A percentile compares a stretch with the other conserved stretches of the same genome.
Conservation (phyloP, 139 green algal genomes). For the Dunaliella primolecta region DNA sequence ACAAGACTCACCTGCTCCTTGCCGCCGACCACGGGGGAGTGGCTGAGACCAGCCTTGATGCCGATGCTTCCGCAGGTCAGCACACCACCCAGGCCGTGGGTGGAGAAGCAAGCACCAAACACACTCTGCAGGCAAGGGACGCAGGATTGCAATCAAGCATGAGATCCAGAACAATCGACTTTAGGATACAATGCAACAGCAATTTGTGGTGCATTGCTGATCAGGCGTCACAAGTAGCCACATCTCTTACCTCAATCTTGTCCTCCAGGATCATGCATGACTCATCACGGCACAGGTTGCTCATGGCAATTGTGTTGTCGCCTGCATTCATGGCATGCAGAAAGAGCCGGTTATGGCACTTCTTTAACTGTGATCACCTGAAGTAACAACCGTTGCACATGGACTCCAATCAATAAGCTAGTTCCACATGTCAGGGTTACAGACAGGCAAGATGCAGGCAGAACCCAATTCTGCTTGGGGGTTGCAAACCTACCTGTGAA, state of each 20-base stretch:
- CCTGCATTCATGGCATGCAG: not conserved
- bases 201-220: too few relatives aligned
- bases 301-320: slow-evolving; percentile 56
- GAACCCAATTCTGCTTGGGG: not conserved
- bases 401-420: too few relatives aligned
- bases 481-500: slow-evolving; percentile 49
- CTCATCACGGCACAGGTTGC: slow-evolving; percentile 90
- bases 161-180: too few relatives aligned
- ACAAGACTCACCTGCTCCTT: not conserved
- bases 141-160: too few relatives aligned
- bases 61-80: slow-evolving; percentile 80
- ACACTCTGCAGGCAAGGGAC: slow-evolving; percentile 15
- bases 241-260: slow-evolving; percentile 60
- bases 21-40: slow-evolving; percentile 35
- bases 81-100: slow-evolving; percentile 80
- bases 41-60: slow-evolving; percentile 56
- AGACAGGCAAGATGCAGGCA: not conserved
- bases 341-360: not conserved
- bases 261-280: slow-evolving; percentile 67
- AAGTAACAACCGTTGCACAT: too few relatives aligned
- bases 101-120: slow-evolving; percentile 76
- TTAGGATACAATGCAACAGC: too few relatives aligned
- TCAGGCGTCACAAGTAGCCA: too few relatives aligned
- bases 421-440: too few relatives aligned
- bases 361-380: too few relatives aligned